Percentiles rank a stretch among this genome's conserved stretches.
These are phyloP conservation scores for Paraurostyla sp. DNA, from an alignment of 73 alveolate species.

Conservation along the genomic window DNA sequence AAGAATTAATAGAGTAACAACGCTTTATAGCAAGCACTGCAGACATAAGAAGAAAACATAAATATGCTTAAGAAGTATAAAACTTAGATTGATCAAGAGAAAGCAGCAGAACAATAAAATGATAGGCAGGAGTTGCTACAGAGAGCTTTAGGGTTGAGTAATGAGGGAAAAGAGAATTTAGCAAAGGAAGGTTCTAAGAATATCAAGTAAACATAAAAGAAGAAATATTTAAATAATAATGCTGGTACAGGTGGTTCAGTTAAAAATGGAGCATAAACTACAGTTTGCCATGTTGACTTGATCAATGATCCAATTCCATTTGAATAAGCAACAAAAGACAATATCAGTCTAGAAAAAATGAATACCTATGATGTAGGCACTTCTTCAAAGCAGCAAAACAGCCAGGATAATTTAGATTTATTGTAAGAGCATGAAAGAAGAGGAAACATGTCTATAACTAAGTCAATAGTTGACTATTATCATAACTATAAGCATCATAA, in stretches of 20 bases:
- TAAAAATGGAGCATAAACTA: neutral
- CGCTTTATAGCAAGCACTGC: neutral
- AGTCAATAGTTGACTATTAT: constrained; percentile 32
- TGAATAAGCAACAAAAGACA: neutral
- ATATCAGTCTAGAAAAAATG: neutral
- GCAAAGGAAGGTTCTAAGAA: constrained; percentile 20
- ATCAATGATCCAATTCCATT: constrained; percentile 5
- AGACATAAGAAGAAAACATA: constrained; percentile 54
- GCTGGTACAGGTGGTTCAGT: constrained; percentile 8
- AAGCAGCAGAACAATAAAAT: neutral
- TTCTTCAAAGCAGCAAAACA: neutral
- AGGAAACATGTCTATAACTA: constrained; percentile 46
- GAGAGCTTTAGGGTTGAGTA: constrained; percentile 33
- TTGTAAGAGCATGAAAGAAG: constrained; percentile 14
- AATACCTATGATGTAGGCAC: neutral
- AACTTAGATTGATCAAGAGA: constrained; percentile 38
- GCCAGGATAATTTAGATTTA: neutral
- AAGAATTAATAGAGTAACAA: no score
- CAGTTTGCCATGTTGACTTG: constrained; percentile 24
- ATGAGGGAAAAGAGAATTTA: constrained; percentile 7
- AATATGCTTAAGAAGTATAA: constrained; percentile 55
- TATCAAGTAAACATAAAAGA: neutral
- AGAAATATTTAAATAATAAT: constrained; percentile 7
- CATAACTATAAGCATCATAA: neutral
- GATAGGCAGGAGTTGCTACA: constrained; percentile 6